Percentiles rank a stretch among this genome's conserved stretches.
Conservation (phyloP, 352 stramenopile species). For the Elongisporangium anandrum region DNA sequence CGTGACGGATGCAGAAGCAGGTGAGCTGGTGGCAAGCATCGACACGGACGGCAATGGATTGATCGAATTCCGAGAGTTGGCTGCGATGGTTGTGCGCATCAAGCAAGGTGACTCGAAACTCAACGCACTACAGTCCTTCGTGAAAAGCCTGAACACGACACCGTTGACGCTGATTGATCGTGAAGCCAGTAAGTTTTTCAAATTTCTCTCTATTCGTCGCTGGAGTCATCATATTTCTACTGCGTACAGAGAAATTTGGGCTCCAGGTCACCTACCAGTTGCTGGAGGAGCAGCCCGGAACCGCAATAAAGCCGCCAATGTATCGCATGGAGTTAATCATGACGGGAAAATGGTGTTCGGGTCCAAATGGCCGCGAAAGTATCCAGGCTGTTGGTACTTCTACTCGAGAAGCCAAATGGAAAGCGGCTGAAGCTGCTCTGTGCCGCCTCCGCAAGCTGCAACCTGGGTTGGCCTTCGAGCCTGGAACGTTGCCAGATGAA, state of each 20-base stretch:
- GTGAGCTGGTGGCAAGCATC: constrained; percentile 44
- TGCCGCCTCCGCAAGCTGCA: constrained; percentile 53
- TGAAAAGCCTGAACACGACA: constrained; percentile 55
- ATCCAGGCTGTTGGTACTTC: constrained; percentile 44
- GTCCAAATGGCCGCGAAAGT: constrained; percentile 20
- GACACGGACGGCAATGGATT: constrained; percentile 56
- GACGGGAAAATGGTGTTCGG: constrained; percentile 42
- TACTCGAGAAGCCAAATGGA: constrained; percentile 72
- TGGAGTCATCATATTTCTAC: neutral
- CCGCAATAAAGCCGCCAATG: constrained; percentile 20
- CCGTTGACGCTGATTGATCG: constrained; percentile 55
- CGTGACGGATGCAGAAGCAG: constrained; percentile 39
- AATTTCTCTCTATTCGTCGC: neutral
- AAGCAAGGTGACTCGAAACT: constrained; percentile 51
- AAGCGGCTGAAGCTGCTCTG: constrained; percentile 49
- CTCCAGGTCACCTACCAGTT: constrained; percentile 45
- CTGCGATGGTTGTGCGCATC: constrained; percentile 46
- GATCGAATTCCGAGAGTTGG: constrained; percentile 59
- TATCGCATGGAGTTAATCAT: constrained; percentile 53
- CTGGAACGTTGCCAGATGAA: constrained; percentile 37
- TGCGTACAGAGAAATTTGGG: constrained; percentile 37
- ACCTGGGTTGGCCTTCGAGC: constrained; percentile 48
- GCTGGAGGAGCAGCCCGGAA: constrained; percentile 38
- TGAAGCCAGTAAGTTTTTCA: constrained; percentile 26
- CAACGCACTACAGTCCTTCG: constrained; percentile 31